These are phyloP conservation scores for Vishniacozyma victoriae DNA, from an alignment of 768 basidiomycete species.

Conservation along the genomic window DNA sequence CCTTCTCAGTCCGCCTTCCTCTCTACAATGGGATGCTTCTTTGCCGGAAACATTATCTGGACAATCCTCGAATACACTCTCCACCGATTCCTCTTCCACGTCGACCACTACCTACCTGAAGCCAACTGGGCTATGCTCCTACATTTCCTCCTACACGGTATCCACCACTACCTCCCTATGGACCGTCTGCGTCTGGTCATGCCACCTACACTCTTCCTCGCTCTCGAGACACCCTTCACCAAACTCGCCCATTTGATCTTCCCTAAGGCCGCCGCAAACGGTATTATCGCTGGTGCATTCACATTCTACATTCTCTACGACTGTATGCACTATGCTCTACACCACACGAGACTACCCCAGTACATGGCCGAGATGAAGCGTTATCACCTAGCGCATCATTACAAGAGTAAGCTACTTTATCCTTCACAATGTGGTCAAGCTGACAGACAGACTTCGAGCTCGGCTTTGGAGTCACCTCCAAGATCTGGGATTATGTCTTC, in stretches of 20 bases:
- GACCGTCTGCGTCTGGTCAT: slow-evolving; percentile 91
- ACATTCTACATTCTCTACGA: slow-evolving; percentile 50
- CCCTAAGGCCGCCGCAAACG: slow-evolving; percentile 78
- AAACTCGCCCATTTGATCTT: slow-evolving; percentile 73
- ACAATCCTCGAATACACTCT: slow-evolving; percentile 86
- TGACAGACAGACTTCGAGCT: slow-evolving; percentile 69
- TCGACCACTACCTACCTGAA: slow-evolving; percentile 84
- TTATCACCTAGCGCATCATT: slow-evolving; percentile 95
- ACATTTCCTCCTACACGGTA: slow-evolving; percentile 89
- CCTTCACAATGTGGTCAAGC: not conserved
- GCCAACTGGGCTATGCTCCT: slow-evolving; percentile 67
- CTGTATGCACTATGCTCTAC: slow-evolving; percentile 72
- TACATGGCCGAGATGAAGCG: slow-evolving; percentile 92
- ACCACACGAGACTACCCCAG: slow-evolving; percentile 76
- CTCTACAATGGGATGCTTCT: slow-evolving; percentile 64
- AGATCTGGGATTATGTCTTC: slow-evolving; percentile 91
- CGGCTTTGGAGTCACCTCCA: slow-evolving; percentile 88
- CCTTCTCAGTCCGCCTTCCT: slow-evolving; percentile 50
- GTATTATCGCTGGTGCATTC: slow-evolving; percentile 76
- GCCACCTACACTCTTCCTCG: slow-evolving; percentile 79
- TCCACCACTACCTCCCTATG: slow-evolving; percentile 98
- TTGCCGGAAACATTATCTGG: slow-evolving; percentile 84
- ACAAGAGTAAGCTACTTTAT: slow-evolving; percentile 59
- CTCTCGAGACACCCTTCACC: slow-evolving; percentile 79
- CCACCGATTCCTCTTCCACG: slow-evolving; percentile 95